These are phyloP conservation scores for Auricularia sp. DNA, from an alignment of 768 basidiomycete species.

Conservation along the genomic window DNA sequence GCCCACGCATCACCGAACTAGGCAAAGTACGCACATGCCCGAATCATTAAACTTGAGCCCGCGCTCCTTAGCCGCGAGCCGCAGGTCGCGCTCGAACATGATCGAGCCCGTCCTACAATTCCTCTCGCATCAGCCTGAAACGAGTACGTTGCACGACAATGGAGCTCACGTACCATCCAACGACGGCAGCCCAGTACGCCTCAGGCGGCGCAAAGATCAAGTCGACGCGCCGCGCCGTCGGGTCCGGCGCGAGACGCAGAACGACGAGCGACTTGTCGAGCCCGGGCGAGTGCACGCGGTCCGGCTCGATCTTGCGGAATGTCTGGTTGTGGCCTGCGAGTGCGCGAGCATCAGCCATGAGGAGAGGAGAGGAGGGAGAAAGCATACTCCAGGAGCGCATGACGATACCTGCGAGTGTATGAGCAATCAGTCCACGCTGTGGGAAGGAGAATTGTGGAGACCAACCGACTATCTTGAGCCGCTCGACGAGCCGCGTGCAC, in stretches of 20 bases:
- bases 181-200: conserved; percentile 78
- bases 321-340: not conserved
- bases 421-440: too few species aligned
- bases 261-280: conserved; percentile 81
- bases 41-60: conserved; percentile 49
- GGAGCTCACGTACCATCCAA: conserved; percentile 58
- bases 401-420: not conserved
- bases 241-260: conserved; percentile 47
- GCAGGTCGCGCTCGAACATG: conserved; percentile 81
- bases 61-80: conserved; percentile 53
- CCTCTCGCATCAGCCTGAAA: not conserved
- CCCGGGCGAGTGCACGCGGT: conserved; percentile 61
- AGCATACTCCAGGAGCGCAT: not conserved
- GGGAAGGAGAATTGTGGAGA: not conserved
- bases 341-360: not conserved
- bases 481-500: conserved; percentile 46
- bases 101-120: conserved; percentile 68
- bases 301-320: conserved; percentile 44
- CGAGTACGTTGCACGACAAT: not conserved
- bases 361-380: not conserved
- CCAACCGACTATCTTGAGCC: conserved; percentile 49
- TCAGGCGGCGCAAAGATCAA: conserved; percentile 69
- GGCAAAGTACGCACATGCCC: conserved; percentile 47
- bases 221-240: conserved; percentile 47
- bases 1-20: too few species aligned